A percentile compares a stretch with the other conserved stretches of the same genome.
Evolutionary conservation across 352 stramenopile species (phyloP).

Genomic region (Thalassiosira livingstoniorum): DNA sequence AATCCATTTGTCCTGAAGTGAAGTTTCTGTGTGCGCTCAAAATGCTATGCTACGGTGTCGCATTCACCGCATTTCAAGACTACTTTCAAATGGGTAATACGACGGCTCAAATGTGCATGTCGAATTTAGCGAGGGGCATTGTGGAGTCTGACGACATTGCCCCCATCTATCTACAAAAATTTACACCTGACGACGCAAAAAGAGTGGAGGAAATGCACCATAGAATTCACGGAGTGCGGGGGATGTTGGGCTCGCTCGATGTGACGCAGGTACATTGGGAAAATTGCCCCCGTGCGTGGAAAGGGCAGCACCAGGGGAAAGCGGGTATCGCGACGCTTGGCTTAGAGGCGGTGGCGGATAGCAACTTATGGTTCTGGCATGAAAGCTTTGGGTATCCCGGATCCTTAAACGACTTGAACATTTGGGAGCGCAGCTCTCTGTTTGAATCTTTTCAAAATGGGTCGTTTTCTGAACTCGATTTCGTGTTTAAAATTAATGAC

Average conservation of each 20-base stretch:
- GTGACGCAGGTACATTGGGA: neutral
- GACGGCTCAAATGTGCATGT: neutral
- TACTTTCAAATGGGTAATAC: conserved; percentile 4
- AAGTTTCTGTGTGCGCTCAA: neutral
- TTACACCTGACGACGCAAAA: neutral
- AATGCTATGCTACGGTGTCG: neutral
- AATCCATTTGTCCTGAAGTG: neutral
- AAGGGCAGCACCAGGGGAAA: neutral
- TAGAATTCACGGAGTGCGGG: neutral
- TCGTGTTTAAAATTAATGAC: conserved; percentile 28
- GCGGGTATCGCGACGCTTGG: neutral
- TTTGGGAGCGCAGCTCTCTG: conserved; percentile 23
- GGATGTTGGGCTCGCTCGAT: neutral
- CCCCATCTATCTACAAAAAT: neutral
- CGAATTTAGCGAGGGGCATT: neutral
- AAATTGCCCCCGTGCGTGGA: neutral
- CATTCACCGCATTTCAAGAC: neutral
- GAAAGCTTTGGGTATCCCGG: conserved; percentile 36
- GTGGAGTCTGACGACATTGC: neutral
- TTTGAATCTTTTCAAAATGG: conserved; percentile 17
- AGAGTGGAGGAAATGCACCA: neutral
- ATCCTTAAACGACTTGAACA: conserved; percentile 56
- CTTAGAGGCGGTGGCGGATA: conserved; percentile 37
- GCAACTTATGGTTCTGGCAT: conserved; percentile 61
- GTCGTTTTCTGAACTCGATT: conserved; percentile 6